These are phyloP conservation scores for Penicillium frequentans DNA, from an alignment of 2,329 filamentous ascomycete species.

Conservation along the genomic window DNA sequence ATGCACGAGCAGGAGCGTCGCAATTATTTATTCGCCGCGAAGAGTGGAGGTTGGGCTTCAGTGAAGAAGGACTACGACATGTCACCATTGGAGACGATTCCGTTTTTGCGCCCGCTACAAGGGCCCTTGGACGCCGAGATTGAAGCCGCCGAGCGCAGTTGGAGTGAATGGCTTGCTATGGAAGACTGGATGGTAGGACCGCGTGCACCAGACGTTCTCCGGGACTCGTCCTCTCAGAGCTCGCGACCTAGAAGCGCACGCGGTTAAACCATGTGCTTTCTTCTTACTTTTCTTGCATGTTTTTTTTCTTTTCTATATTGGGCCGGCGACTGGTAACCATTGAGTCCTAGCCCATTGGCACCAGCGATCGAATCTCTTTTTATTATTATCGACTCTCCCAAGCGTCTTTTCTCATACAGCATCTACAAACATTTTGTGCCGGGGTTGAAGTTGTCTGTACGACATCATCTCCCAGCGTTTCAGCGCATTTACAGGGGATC, in stretches of 20 bases:
- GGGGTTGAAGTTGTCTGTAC: background rate
- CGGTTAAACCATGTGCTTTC: conserved; percentile 16
- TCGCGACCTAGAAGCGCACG: conserved; percentile 34
- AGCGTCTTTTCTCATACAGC: conserved; percentile 12
- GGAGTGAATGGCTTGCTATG: conserved; percentile 96
- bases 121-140: conserved; percentile 77
- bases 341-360: conserved; percentile 8
- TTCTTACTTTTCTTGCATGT: background rate
- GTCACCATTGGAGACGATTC: conserved; percentile 76
- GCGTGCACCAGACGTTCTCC: conserved; percentile 58
- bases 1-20: conserved; percentile 86
- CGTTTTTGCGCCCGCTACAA: conserved; percentile 82
- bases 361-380: conserved; percentile 15
- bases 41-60: conserved; percentile 83
- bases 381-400: conserved; percentile 1
- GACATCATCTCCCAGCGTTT: background rate
- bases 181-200: conserved; percentile 98
- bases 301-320: conserved; percentile 1
- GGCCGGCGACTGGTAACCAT: conserved; percentile 14
- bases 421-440: conserved; percentile 7
- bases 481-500: conserved; percentile 2
- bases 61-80: conserved; percentile 93
- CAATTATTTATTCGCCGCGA: conserved; percentile 94
- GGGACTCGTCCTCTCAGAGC: conserved; percentile 38
- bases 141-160: conserved; percentile 74